Conservation (phyloP, 345 rosid genomes). For the Jatropha curcas region DNA sequence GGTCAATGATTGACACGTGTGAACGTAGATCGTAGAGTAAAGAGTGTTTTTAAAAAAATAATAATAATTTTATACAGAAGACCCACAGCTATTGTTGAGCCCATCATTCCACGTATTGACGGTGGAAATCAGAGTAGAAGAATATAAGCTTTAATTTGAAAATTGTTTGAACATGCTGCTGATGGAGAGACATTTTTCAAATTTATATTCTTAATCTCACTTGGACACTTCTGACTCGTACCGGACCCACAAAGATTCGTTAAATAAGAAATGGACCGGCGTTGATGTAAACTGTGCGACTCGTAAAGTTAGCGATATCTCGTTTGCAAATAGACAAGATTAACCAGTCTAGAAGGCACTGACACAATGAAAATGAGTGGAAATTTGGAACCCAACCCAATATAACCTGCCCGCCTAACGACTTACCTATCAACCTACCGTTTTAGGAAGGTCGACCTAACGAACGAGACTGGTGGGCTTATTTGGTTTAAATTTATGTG, state of each 20-base stretch:
- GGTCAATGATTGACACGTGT: slow-evolving; percentile 7
- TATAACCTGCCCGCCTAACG: background rate
- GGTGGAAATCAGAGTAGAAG: slow-evolving; percentile 4
- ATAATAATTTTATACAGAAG: background rate
- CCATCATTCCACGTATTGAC: slow-evolving; percentile 3
- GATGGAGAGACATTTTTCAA: background rate
- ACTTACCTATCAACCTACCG: background rate
- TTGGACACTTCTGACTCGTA: background rate
- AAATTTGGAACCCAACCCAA: background rate
- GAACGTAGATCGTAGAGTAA: background rate
- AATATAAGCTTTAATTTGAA: slow-evolving; percentile 23
- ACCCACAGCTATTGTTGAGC: background rate
- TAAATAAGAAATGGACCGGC: background rate
- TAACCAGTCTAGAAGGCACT: background rate
- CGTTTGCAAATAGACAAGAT: background rate
- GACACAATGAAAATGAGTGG: background rate
- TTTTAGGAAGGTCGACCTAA: background rate
- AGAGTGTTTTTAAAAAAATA: background rate
- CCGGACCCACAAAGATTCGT: background rate
- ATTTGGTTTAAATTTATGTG: no score
- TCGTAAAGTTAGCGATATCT: background rate
- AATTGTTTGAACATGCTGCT: background rate
- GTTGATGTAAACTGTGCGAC: background rate
- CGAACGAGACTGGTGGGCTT: background rate
- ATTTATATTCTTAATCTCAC: background rate